A percentile compares a stretch with the other conserved stretches of the same genome.
Evolutionary conservation across 805 yeast species (phyloP).

Genomic region (Lipomyces anomalus): DNA sequence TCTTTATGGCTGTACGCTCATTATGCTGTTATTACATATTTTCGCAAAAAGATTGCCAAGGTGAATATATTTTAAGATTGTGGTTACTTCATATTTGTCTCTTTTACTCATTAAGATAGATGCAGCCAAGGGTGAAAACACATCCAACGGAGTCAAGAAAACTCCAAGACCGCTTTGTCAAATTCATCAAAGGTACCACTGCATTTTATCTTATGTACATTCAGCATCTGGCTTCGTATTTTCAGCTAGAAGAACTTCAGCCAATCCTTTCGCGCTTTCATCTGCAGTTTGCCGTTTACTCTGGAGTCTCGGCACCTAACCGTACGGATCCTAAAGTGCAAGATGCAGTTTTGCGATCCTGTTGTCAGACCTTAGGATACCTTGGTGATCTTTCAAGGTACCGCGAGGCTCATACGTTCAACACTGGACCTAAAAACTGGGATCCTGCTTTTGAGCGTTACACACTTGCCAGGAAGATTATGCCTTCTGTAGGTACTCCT

Average conservation of each 20-base stretch:
- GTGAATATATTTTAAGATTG: neutral
- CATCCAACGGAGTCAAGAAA: slow-evolving; percentile 17
- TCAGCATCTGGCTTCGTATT: slow-evolving; percentile 8
- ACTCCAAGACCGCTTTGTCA: slow-evolving; percentile 15
- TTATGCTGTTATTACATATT: slow-evolving; percentile 14
- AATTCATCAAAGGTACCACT: slow-evolving; percentile 13
- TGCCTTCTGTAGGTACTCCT: slow-evolving; percentile 20
- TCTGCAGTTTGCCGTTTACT: slow-evolving; percentile 2
- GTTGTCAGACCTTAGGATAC: slow-evolving; percentile 15
- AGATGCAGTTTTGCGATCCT: slow-evolving; percentile 11
- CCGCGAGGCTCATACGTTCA: slow-evolving; percentile 15
- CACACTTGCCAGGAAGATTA: slow-evolving; percentile 19
- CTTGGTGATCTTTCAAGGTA: slow-evolving; percentile 27
- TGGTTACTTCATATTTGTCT: neutral
- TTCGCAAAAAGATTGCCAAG: slow-evolving; percentile 11
- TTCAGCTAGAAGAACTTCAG: slow-evolving; percentile 10
- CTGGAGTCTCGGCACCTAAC: neutral
- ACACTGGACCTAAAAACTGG: slow-evolving; percentile 12
- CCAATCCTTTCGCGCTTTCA: slow-evolving; percentile 11
- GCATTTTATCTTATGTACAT: slow-evolving; percentile 14
- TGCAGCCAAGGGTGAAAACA: slow-evolving; percentile 7
- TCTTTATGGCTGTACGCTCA: slow-evolving; percentile 13
- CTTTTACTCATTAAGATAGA: slow-evolving; percentile 1
- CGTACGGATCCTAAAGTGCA: neutral
- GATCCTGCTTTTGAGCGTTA: slow-evolving; percentile 20